Conservation (phyloP, 2,329 filamentous ascomycete species). For the Hymenoscyphus fructigenus region DNA sequence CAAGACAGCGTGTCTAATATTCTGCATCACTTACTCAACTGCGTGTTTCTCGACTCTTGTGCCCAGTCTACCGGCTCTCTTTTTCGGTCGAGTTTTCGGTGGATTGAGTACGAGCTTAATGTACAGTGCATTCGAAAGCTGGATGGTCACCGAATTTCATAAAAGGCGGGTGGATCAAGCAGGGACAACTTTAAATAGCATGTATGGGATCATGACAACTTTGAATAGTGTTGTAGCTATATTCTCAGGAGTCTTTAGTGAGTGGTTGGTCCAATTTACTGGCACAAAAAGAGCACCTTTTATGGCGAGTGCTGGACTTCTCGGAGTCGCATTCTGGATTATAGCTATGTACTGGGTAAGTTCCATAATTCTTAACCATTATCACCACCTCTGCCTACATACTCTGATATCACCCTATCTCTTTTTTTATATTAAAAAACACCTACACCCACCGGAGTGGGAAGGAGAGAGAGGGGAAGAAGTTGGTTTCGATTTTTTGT, state of each 20-base stretch:
- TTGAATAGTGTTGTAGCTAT: slow-evolving; percentile 58
- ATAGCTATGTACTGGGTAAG: slow-evolving; percentile 52
- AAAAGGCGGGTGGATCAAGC: slow-evolving; percentile 44
- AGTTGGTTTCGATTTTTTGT: too few relatives aligned
- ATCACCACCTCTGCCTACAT: too few relatives aligned
- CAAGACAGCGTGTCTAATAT: slow-evolving; percentile 51
- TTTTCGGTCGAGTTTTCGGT: slow-evolving; percentile 52
- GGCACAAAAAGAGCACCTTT: slow-evolving; percentile 54
- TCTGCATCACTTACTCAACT: slow-evolving; percentile 53
- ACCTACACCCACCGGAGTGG: too few relatives aligned
- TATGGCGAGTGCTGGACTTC: slow-evolving; percentile 44
- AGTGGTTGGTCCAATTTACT: slow-evolving; percentile 48
- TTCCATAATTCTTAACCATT: background rate
- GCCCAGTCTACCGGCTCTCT: slow-evolving; percentile 44
- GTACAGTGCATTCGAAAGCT: slow-evolving; percentile 60
- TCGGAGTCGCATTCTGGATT: slow-evolving; percentile 44
- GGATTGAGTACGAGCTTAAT: slow-evolving; percentile 56
- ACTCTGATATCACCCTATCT: too few relatives aligned
- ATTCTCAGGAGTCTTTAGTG: slow-evolving; percentile 50
- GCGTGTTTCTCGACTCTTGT: slow-evolving; percentile 54
- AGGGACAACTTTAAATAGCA: slow-evolving; percentile 45
- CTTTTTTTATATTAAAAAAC: too few relatives aligned
- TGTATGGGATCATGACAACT: slow-evolving; percentile 54
- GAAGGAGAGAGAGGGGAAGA: too few relatives aligned
- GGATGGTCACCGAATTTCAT: slow-evolving; percentile 60